Evolutionary conservation across 441 rosid genomes (phyloP).

Genomic region (Erodium texanum): DNA sequence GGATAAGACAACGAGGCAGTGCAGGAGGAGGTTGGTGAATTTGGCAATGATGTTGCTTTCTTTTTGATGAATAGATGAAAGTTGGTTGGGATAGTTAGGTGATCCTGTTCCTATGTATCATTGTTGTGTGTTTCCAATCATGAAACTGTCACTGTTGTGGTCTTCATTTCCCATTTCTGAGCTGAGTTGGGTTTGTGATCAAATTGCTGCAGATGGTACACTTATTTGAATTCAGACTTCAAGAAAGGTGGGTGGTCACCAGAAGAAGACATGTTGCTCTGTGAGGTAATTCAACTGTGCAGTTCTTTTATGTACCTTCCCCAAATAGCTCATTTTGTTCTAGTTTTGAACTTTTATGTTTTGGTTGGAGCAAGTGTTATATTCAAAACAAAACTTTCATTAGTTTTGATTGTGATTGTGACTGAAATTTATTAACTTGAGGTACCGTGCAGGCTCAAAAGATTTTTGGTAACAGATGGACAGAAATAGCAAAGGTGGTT

Average conservation of each 20-base stretch:
- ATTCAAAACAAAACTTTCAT: background rate
- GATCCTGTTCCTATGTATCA: too few species aligned
- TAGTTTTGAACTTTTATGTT: background rate
- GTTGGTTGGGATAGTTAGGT: background rate
- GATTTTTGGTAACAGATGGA: constrained; percentile 93
- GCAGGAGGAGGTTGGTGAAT: constrained; percentile 72
- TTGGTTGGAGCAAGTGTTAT: too few species aligned
- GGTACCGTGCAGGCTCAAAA: constrained; percentile 89
- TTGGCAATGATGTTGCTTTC: background rate
- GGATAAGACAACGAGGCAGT: constrained; percentile 93
- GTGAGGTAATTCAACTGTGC: constrained; percentile 49
- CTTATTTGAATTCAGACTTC: constrained; percentile 92
- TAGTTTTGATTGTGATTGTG: background rate
- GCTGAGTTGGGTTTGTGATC: background rate
- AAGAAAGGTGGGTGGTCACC: constrained; percentile 99
- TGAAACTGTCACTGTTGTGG: background rate
- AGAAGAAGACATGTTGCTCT: constrained; percentile 86
- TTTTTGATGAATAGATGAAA: constrained; percentile 1
- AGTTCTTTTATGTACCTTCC: background rate
- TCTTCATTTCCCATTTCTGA: background rate
- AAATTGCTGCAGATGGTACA: constrained; percentile 65
- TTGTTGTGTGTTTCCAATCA: background rate
- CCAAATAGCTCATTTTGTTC: background rate
- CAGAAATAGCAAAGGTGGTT: constrained; percentile 97
- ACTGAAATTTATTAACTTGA: constrained; percentile 20